Conservation (phyloP, 1,139 yeast genomes). For the Geotrichum histeridarum region DNA sequence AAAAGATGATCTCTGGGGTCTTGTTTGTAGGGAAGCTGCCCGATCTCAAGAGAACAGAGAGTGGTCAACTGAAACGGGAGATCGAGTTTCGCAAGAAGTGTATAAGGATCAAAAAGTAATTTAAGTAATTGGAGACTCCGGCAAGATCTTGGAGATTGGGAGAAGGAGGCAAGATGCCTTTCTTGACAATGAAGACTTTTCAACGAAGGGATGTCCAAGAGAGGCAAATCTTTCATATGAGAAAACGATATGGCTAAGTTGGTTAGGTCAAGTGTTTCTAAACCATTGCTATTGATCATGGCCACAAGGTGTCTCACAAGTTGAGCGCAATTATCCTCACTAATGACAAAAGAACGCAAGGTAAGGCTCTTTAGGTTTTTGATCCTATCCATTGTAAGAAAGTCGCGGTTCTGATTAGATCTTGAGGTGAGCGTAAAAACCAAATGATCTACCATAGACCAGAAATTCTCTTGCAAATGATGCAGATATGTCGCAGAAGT, state of each 20-base stretch:
- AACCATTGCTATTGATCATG: slow-evolving; percentile 3
- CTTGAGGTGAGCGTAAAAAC: background rate
- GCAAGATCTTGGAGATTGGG: background rate
- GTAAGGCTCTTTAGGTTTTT: background rate
- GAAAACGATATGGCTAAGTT: background rate
- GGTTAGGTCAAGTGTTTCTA: background rate
- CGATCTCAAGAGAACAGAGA: background rate
- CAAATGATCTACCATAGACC: background rate
- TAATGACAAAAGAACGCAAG: background rate
- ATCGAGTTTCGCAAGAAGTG: background rate
- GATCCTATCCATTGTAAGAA: background rate
- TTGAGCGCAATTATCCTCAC: background rate
- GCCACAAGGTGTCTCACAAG: background rate
- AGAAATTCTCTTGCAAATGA: background rate
- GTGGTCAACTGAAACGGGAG: background rate
- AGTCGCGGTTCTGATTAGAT: background rate
- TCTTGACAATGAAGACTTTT: slow-evolving; percentile 1
- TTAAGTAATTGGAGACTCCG: background rate
- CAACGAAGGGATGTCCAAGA: background rate
- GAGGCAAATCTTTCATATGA: background rate
- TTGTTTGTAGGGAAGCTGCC: background rate
- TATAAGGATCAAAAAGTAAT: background rate
- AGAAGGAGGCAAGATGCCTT: slow-evolving; percentile 6
- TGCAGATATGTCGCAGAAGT: background rate
- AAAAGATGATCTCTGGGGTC: background rate